Base-by-base conservation (phyloP, 2,329 filamentous ascomycete genomes). In the Claviceps lovelessii region DNA sequence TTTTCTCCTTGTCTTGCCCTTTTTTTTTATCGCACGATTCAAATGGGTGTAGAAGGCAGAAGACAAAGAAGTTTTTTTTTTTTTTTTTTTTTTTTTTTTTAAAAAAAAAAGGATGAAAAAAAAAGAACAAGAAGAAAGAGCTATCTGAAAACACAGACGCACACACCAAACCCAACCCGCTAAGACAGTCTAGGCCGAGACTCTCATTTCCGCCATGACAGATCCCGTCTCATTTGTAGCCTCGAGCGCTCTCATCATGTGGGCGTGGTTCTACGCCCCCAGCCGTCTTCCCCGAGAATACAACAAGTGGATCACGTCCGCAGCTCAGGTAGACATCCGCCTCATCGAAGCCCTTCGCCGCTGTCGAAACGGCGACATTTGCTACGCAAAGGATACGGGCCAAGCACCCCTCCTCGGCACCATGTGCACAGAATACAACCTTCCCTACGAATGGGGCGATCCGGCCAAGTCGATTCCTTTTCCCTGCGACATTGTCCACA, bases 401-500 rank as follows among this genome's bases (percentile, higher is more conserved):
- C 80, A 87, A 61, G 81, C 83, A 1, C 70, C 76, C 11, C 73
- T 93, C 10, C 76, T 94, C 0, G 75, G 81, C 59, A 73, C 76
- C 57, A 87, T 94, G 83, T 90, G 85, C 64, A 72, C 70, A 58
- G 85, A 93, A 60, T 85, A 85, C 67, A 71, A 72, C 35, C 80
- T 82, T 73, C 88, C 88, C 0, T 63, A 74, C n/a, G 70, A 72
- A 55, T 90, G 84, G 79, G 88, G 86, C 23, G 83, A 94, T 66
- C 88, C 88, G 0, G 74, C 76, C 19, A 73, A 75, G 55, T 79
- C 83, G 0, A 70, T 84, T 10, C 89, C 88, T 0, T 85, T 91
- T 56, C 88, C 88, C 1, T 95, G 89, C 69, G 83, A 89, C 66
- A 74, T 94, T 59, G 87, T 93, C 3, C 89, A 95, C 70, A 88